phyloP scores from a whole-genome alignment of 2,329 filamentous ascomycete species.

The Catunica adiposa region DNA sequence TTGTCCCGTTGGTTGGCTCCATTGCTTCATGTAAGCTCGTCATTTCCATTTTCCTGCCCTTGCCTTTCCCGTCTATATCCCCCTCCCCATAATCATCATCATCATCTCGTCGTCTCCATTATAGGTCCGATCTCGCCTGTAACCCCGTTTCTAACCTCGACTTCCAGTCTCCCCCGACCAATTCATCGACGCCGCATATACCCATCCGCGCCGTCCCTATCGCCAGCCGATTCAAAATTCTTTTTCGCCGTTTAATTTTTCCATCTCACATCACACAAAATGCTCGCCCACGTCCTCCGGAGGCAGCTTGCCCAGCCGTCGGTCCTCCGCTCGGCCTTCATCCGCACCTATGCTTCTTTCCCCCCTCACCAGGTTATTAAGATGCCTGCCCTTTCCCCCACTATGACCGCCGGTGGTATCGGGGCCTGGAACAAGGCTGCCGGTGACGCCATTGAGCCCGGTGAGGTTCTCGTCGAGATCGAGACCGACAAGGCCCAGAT shows the following conservation, averaged over 20 bases:
- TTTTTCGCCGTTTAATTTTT: neutral
- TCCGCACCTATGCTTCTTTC: conserved; percentile 63
- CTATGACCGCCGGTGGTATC: conserved; percentile 94
- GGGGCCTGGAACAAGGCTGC: conserved; percentile 96
- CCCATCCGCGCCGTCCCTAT: neutral
- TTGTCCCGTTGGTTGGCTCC: neutral
- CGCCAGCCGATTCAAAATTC: neutral
- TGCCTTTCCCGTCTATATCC: neutral
- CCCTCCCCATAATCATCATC: neutral
- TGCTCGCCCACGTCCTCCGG: conserved; percentile 13
- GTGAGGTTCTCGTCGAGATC: conserved; percentile 93
- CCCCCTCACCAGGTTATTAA: conserved; percentile 87
- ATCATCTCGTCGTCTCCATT: neutral
- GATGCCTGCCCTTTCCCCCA: conserved; percentile 96
- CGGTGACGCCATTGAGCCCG: conserved; percentile 71
- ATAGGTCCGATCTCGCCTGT: conserved; percentile 13
- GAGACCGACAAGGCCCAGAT: conserved; percentile 99
- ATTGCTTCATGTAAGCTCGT: neutral
- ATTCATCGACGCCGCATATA: conserved; percentile 1
- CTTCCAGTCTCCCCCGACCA: neutral
- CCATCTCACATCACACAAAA: conserved; percentile 2
- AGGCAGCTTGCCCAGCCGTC: conserved; percentile 15
- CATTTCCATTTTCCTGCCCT: neutral
- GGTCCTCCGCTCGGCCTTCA: conserved; percentile 31
- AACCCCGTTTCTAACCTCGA: neutral